Base-by-base conservation (phyloP, 2,329 filamentous ascomycete species). In the Periconia sp. region DNA sequence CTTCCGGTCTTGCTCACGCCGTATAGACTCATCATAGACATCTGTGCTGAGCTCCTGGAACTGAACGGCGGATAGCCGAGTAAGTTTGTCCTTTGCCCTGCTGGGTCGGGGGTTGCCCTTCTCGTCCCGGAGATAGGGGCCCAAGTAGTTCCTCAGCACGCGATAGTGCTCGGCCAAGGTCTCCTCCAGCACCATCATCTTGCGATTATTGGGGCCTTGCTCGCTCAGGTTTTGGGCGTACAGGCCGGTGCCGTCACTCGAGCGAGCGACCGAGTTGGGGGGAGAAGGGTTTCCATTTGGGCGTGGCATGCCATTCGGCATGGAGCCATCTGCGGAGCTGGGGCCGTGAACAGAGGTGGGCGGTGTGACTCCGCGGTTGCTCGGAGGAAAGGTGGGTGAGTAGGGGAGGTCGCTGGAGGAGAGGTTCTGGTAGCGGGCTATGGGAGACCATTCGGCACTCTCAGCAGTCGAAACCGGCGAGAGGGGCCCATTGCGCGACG, bases 21-120 rank as follows among this genome's bases (percentile, higher is more conserved):
- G 88, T 62, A 95, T 82, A 60, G 97, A 81, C 77, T 99, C 94
- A 75, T 99, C 94, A 76, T 90, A 97, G 41, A 99, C 93, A 76
- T 99, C 94, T 53, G 93, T 97, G 76, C 92, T 97, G 58, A 99
- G 83, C 77, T 99, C 94, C 75, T 96, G 91, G 74, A 99, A 97
- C 74, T 99, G 94, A 27, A 96, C 91, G 1, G 89, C 81, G 1
- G 92, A 96, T 48, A 99, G 82, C 54, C 93, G 86, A 55, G 97
- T 82, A 53, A 97, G 82, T 81, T 99, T 99, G 76, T 97, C 94
- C 68, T 92, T 88, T 52, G 94, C 94, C 75, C 92, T 89, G 76
- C 95, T 96, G 27, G 91, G 87, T 48, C 87, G 88, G 47, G 85
- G 83, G 58, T 88, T 88, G 45, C 84, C 82, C 69, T 88, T 86